A percentile compares a stretch with the other conserved stretches of the same genome.
Conservation (phyloP, 495 filamentous ascomycete species). For the Penicillium robsamsonii region DNA sequence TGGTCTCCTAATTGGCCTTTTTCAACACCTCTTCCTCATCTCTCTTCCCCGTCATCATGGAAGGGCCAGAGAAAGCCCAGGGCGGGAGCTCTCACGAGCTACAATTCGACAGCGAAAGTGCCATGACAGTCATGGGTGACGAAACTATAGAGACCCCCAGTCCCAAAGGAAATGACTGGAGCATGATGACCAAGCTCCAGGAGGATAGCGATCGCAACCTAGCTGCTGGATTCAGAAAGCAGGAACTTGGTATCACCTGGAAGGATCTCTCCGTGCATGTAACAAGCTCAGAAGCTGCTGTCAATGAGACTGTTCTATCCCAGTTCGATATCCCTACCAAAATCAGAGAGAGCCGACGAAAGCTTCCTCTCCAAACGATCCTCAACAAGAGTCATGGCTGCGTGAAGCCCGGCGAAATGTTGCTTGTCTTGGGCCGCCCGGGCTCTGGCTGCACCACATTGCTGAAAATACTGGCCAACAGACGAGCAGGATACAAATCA, state of each 20-base stretch:
- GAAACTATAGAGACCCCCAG: conserved; percentile 17
- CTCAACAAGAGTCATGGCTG: conserved; percentile 44
- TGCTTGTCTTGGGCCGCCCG: conserved; percentile 46
- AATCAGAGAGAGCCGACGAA: conserved; percentile 38
- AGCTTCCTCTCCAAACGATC: conserved; percentile 37
- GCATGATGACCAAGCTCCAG: conserved; percentile 46
- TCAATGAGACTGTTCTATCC: conserved; percentile 51
- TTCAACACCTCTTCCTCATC: neutral
- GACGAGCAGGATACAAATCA: conserved; percentile 54
- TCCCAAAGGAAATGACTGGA: conserved; percentile 41
- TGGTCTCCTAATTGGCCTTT: neutral
- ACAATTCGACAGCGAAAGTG: conserved; percentile 34
- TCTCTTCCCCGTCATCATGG: conserved; percentile 21
- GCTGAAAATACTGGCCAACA: conserved; percentile 65
- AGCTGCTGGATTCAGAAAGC: conserved; percentile 43
- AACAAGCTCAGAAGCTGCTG: conserved; percentile 42
- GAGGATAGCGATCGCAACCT: conserved; percentile 44
- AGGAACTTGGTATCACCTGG: conserved; percentile 58
- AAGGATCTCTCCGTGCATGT: conserved; percentile 46
- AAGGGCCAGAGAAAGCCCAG: conserved; percentile 20
- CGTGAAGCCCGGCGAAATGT: conserved; percentile 55
- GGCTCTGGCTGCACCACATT: conserved; percentile 48
- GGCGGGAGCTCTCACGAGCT: conserved; percentile 14
- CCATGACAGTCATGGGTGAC: conserved; percentile 28
- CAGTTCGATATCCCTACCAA: conserved; percentile 55